These are phyloP conservation scores for Monilinia vaccinii-corymbosi DNA, from an alignment of 2,329 filamentous ascomycete genomes.

Conservation along the genomic window DNA sequence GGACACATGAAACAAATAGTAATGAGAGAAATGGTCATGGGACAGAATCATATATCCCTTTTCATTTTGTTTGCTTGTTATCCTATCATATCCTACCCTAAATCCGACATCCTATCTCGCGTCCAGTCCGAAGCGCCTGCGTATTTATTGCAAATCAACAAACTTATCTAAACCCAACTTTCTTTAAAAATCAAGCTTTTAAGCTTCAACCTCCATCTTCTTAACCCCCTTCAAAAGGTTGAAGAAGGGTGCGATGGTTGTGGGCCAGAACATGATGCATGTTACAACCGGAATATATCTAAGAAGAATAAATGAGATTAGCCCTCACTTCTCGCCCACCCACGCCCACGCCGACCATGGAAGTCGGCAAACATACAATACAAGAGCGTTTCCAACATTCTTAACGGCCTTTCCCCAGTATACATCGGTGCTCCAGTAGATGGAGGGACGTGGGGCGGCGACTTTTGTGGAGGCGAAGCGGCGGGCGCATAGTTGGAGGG, in stretches of 20 bases:
- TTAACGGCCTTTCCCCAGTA: conserved; percentile 5
- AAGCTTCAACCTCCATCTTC: background rate
- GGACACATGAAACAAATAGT: background rate
- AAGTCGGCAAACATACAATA: background rate
- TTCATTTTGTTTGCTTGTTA: background rate
- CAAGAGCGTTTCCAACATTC: background rate
- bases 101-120: background rate
- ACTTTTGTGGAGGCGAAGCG: background rate
- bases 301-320: background rate
- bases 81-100: no score
- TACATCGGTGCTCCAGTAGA: background rate
- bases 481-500: background rate
- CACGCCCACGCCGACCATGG: no score
- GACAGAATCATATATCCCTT: background rate
- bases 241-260: background rate
- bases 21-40: background rate
- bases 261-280: background rate
- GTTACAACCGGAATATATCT: conserved; percentile 2
- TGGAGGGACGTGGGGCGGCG: background rate
- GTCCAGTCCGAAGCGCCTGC: background rate
- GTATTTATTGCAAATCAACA: background rate
- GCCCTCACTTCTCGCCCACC: no score
- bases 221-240: conserved; percentile 1
- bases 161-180: background rate
- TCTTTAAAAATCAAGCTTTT: no score